Base-by-base conservation (phyloP, 2,329 filamentous ascomycete genomes). In the Hypoxylon sp. region DNA sequence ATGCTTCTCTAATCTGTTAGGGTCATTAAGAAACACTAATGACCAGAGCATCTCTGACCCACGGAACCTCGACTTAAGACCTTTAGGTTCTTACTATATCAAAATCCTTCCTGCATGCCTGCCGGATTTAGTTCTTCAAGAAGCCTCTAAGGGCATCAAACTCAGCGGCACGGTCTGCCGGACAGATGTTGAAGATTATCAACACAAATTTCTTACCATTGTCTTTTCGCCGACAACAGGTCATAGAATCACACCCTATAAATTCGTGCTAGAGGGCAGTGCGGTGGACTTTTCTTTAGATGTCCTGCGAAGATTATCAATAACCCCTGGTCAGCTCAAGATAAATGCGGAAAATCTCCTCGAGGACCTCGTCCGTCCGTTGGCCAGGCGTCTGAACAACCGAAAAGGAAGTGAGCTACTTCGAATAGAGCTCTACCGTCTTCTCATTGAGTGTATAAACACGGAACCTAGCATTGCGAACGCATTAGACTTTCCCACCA, bases 31-130 rank as follows among this genome's bases (percentile, higher is more conserved):
- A 24, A 60, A 66, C 35, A 46, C 22, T 24, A 11, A 14, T 22
- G 60, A 54, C 53, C 17, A 57, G 10, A 14, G 52, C 24, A 10
- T n/a, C 14, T 4, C 4, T 2, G 5, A 31, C 2, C 53, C 39
- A 26, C 44, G 13, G 26, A 72, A 64, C 35, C 64, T 55, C 2
- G 67, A 68, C 24, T 26, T 11, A 9, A 58, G 70, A 56, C 42
- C 67, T 29, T 48, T 72, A 3, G 14, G 26, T 17, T 26, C 29
- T 24, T 37, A 39, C 26, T 72, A 70, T 24, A 46, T 64, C 19
- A 39, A 50, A 29, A 42, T 72, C 19, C 5, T 68, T 14, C 67
- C 70, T 48, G 67, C 67, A 8, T 72, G 67, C 39, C 31, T 39
- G 9, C 33, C 56, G 22, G 29, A 52, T 11, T 31, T 39, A 6